Evolutionary conservation across 192 early-diverging fungal genomes (phyloP), one percentile per base, ranked within the genome.

Genomic region (Coemansia sp.): DNA sequence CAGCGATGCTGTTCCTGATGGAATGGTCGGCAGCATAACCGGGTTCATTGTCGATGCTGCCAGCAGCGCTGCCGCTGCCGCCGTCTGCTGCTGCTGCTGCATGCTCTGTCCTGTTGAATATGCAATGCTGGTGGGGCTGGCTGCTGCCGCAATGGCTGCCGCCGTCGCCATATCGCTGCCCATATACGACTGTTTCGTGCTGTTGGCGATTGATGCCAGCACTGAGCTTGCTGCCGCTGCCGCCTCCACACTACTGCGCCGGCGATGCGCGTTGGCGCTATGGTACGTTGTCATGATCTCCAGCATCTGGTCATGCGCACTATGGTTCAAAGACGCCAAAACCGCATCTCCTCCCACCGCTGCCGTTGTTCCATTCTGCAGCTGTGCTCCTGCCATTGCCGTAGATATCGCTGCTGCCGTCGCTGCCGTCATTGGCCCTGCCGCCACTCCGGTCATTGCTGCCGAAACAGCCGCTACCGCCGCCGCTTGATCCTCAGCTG

Each of bases 211-310:
- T 3, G 75, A 78, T 6, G 75, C 75, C 38, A 78, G 61, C 45
- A 78, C 75, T 5, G 75, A 78, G 57, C 75, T 78, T 20, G 75
- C 75, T 3, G 75, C 75, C 3, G 75, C 75, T 1, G 63, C 75
- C 0, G 75, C 75, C 43, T 78, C 75, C 3, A 78, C 75, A 30
- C 70, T 72, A 51, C 75, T 78, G 44, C 75, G 56, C 50, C 75
- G 60, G 1, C 75, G 59, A 28, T 69, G 68, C 11, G 75, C 52
- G 50, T 65, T 63, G 14, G 63, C 56, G 26, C 55, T 50, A 38
- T 69, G 67, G 39, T 72, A 68, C 53, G 69, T 57, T 50, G 50
- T 55, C 64, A 78, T 72, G 18, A 78, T 78, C 60, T 77, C 73
- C 52, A 77, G 35, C 5, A 68, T 68, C 31, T 70, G 73, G 43